A percentile compares a stretch with the other conserved stretches of the same genome.
Conservation (phyloP, 2,329 filamentous ascomycete genomes). For the Penicillium sp. region DNA sequence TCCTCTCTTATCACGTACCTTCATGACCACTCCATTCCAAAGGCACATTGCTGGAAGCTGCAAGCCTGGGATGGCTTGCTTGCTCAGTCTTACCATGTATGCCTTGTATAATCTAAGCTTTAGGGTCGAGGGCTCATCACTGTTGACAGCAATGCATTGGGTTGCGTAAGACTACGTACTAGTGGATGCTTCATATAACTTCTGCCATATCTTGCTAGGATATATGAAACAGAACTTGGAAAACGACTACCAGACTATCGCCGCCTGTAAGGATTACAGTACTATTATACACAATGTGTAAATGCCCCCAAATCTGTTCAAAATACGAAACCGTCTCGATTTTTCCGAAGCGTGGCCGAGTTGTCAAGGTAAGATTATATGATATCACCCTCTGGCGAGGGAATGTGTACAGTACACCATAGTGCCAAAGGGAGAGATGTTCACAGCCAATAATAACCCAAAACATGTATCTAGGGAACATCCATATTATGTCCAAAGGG, state of each 20-base stretch:
- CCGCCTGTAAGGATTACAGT: not conserved
- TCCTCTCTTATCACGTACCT: slow-evolving; percentile 20
- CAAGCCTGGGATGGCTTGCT: not conserved
- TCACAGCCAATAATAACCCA: not conserved
- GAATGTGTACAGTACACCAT: not conserved
- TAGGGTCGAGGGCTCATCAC: not conserved
- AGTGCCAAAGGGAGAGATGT: not conserved
- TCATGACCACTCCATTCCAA: slow-evolving; percentile 11
- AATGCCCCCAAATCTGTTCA: not conserved
- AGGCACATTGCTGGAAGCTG: not conserved
- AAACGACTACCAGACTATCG: not conserved
- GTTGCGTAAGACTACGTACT: not conserved
- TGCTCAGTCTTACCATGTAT: not conserved
- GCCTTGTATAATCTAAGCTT: not conserved
- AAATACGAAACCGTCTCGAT: not conserved
- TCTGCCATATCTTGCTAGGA: not conserved
- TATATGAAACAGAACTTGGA: not conserved
- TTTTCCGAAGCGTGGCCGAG: not conserved
- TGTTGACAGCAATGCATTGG: not conserved
- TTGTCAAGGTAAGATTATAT: too few relatives aligned
- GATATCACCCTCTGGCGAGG: not conserved
- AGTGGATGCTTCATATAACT: not conserved
- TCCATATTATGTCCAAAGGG: slow-evolving; percentile 18
- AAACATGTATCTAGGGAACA: not conserved
- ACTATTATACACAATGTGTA: not conserved